Evolutionary conservation across 208 protist genomes (phyloP).

Genomic region (Crithidia fasciculata): DNA sequence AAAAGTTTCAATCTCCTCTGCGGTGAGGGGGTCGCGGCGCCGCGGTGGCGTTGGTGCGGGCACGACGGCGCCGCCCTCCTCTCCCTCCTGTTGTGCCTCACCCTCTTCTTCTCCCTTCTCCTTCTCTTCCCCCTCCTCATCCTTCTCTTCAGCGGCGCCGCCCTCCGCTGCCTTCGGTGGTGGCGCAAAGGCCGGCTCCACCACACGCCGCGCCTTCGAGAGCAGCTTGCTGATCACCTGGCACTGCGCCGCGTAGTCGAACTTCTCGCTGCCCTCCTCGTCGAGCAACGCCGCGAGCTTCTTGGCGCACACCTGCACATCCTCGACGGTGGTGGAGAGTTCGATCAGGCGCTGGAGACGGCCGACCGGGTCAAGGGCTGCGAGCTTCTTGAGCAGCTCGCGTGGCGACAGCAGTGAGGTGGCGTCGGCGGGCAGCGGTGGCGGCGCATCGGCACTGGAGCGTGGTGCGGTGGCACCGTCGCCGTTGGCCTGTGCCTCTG

Average conservation of each 20-base stretch:
- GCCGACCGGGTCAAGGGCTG: slow-evolving; percentile 57
- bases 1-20: slow-evolving; percentile 47
- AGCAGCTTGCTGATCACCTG: slow-evolving; percentile 81
- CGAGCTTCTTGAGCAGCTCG: slow-evolving; percentile 68
- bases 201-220: slow-evolving; percentile 77
- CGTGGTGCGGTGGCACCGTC: neutral
- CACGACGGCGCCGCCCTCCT: neutral
- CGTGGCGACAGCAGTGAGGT: slow-evolving; percentile 60
- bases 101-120: neutral
- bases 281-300: slow-evolving; percentile 34
- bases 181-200: slow-evolving; percentile 24
- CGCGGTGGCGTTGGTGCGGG: neutral
- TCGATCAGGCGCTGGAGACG: slow-evolving; percentile 80
- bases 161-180: neutral
- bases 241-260: slow-evolving; percentile 62
- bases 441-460: neutral
- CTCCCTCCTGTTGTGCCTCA: neutral
- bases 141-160: neutral
- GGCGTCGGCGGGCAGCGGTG: slow-evolving; percentile 26
- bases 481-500: neutral
- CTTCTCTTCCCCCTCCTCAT: slow-evolving; percentile 4
- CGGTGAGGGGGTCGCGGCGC: slow-evolving; percentile 24
- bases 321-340: slow-evolving; percentile 42
- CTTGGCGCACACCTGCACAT: slow-evolving; percentile 51
- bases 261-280: slow-evolving; percentile 13